These are phyloP conservation scores for Hygrocybe coccinea DNA, from an alignment of 768 basidiomycete genomes.

Conservation along the genomic window DNA sequence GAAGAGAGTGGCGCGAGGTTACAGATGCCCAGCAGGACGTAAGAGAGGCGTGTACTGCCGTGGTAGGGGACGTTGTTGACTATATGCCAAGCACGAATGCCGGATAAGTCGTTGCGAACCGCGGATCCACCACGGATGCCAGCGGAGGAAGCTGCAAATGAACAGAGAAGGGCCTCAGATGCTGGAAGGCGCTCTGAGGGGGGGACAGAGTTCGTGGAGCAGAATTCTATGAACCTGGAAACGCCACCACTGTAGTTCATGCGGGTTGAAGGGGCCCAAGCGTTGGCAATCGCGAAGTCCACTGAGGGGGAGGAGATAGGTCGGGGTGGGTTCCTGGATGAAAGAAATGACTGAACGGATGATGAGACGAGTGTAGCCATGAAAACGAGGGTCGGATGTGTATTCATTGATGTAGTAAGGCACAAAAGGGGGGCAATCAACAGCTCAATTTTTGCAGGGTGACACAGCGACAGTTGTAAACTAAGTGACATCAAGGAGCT, in stretches of 20 bases:
- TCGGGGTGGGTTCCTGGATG: not conserved
- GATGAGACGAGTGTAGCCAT: not conserved
- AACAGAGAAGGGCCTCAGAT: constrained; percentile 23
- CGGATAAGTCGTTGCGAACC: constrained; percentile 21
- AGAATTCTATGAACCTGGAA: not conserved
- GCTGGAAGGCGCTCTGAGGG: constrained; percentile 18
- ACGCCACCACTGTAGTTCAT: not conserved
- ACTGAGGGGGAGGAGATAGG: not conserved
- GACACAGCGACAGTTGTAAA: not conserved
- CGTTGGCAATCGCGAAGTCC: not conserved
- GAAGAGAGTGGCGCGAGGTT: constrained; percentile 22
- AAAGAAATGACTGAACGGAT: not conserved
- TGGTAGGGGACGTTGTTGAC: constrained; percentile 23
- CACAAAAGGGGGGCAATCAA: no score
- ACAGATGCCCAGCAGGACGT: constrained; percentile 21
- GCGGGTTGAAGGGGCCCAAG: constrained; percentile 1
- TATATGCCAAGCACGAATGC: constrained; percentile 32
- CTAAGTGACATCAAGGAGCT: not conserved
- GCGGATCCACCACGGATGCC: constrained; percentile 19
- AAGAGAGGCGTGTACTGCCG: constrained; percentile 14
- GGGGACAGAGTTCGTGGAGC: not conserved
- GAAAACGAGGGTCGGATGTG: no score
- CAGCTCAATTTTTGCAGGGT: no score
- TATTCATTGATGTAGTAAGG: no score
- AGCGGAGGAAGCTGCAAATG: constrained; percentile 23